phyloP scores from a whole-genome alignment of 345 rosid genomes.

The Moricandia moricandioides region DNA sequence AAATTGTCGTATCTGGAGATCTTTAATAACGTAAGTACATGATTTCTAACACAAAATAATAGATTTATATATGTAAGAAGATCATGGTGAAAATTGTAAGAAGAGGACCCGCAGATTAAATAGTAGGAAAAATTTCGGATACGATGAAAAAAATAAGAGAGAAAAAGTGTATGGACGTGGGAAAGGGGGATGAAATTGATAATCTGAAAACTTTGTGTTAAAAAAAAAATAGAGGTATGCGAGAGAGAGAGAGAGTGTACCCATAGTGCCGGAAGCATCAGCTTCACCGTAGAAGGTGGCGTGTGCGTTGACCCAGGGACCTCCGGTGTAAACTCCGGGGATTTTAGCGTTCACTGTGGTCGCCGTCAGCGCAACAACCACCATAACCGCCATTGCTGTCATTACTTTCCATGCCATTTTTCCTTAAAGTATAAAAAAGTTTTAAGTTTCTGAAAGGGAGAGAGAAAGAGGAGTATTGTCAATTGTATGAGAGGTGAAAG shows the following conservation, averaged over 20 bases:
- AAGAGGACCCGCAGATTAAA: neutral
- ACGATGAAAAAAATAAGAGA: neutral
- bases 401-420: slow-evolving; percentile 33
- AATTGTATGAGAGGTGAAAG: slow-evolving; percentile 23
- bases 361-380: slow-evolving; percentile 21
- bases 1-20: neutral
- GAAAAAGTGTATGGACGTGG: neutral
- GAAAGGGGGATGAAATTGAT: neutral
- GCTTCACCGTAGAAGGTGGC: slow-evolving; percentile 86
- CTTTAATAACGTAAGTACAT: neutral
- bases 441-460: neutral
- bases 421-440: neutral
- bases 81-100: neutral
- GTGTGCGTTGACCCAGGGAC: slow-evolving; percentile 65
- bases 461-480: neutral
- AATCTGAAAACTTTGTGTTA: neutral
- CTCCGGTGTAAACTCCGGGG: slow-evolving; percentile 69
- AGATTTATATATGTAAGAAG: neutral
- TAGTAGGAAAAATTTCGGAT: neutral
- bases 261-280: slow-evolving; percentile 92
- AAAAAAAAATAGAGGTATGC: neutral
- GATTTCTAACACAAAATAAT: neutral
- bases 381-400: neutral
- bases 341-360: slow-evolving; percentile 46
- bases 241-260: slow-evolving; percentile 36